These are phyloP conservation scores for Lasiosphaeris hirsuta DNA, from an alignment of 495 filamentous ascomycete genomes.

Conservation along the genomic window DNA sequence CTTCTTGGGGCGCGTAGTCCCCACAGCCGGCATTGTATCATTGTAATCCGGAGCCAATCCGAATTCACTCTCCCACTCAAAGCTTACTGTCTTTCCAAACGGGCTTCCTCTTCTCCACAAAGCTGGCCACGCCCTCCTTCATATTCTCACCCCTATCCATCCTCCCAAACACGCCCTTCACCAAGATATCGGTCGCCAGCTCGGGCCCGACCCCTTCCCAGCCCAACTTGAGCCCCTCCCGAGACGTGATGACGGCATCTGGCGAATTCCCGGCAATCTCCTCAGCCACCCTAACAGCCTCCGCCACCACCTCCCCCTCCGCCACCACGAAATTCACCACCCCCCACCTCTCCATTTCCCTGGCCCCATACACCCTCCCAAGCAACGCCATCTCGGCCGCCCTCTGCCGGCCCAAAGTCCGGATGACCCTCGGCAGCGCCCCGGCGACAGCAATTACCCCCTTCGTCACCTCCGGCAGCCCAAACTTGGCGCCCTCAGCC, in stretches of 20 bases:
- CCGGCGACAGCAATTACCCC: constrained; percentile 74
- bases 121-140: constrained; percentile 71
- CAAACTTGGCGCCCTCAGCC: constrained; percentile 54
- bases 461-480: constrained; percentile 66
- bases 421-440: constrained; percentile 67
- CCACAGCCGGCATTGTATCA: no score
- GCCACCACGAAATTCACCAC: constrained; percentile 69
- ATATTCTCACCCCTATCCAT: constrained; percentile 70
- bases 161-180: constrained; percentile 54
- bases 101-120: constrained; percentile 74
- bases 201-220: constrained; percentile 62
- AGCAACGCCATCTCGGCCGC: constrained; percentile 74
- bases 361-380: constrained; percentile 56
- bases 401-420: constrained; percentile 63
- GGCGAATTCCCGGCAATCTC: constrained; percentile 63
- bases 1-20: no score
- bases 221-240: constrained; percentile 62
- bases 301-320: constrained; percentile 45
- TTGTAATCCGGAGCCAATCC: no score
- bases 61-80: constrained; percentile 32
- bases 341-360: constrained; percentile 66
- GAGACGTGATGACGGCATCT: constrained; percentile 67
- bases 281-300: constrained; percentile 52
- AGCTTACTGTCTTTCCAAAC: constrained; percentile 73
- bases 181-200: constrained; percentile 56